A percentile compares a stretch with the other conserved stretches of the same genome.
Evolutionary conservation across 2,329 filamentous ascomycete species (phyloP).

Genomic region (Arthrinium phaeospermum): DNA sequence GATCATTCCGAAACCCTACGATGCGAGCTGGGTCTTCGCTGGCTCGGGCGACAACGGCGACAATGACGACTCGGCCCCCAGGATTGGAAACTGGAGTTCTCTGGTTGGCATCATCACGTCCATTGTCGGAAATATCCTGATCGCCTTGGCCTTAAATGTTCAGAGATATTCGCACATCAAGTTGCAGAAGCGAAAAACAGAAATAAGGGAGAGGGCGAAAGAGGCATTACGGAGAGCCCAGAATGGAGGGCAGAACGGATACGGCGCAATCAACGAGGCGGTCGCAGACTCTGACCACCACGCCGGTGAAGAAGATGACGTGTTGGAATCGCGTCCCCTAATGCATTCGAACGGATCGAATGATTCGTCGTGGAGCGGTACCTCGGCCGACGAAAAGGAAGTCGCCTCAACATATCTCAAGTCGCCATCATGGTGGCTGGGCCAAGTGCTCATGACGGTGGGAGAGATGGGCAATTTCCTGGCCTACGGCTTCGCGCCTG

Average conservation of each 20-base stretch:
- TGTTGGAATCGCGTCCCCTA: constrained; percentile 58
- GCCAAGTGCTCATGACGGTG: constrained; percentile 88
- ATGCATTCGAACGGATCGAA: constrained; percentile 55
- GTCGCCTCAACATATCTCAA: constrained; percentile 76
- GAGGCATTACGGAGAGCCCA: constrained; percentile 56
- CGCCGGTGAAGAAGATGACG: constrained; percentile 34
- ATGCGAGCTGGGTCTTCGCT: constrained; percentile 26
- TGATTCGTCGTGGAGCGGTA: constrained; percentile 46
- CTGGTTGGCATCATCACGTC: constrained; percentile 94
- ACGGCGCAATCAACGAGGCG: constrained; percentile 34
- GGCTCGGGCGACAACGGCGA: constrained; percentile 23
- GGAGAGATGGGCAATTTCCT: constrained; percentile 97
- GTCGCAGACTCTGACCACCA: constrained; percentile 38
- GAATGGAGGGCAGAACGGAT: constrained; percentile 36
- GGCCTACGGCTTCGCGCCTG: constrained; percentile 95
- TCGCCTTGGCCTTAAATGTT: constrained; percentile 93
- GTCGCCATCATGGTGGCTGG: constrained; percentile 96
- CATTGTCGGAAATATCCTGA: constrained; percentile 90
- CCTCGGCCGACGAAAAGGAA: constrained; percentile 43
- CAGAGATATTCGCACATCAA: constrained; percentile 94
- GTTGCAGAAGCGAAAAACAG: constrained; percentile 72
- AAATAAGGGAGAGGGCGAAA: constrained; percentile 60
- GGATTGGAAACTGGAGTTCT: constrained; percentile 80
- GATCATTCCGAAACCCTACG: constrained; percentile 26
- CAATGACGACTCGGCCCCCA: constrained; percentile 46